Percentiles rank a stretch among this genome's conserved stretches.
phyloP scores from a whole-genome alignment of 306 rosid genomes.

The Geum urbanum region DNA sequence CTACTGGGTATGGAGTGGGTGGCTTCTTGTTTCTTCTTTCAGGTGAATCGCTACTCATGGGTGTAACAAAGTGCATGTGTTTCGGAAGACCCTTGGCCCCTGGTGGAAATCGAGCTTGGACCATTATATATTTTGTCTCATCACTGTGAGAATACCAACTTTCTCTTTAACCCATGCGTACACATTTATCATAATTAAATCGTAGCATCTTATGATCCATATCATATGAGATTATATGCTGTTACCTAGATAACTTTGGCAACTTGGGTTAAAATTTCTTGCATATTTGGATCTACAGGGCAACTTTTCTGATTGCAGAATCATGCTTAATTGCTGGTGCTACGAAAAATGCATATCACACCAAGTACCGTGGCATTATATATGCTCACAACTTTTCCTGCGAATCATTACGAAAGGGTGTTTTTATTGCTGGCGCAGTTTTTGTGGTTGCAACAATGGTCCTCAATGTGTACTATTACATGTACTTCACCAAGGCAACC shows the following conservation, averaged over 20 bases:
- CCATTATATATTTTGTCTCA: conserved; percentile 73
- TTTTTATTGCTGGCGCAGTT: conserved; percentile 78
- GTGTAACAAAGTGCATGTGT: conserved; percentile 89
- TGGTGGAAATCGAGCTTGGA: conserved; percentile 83
- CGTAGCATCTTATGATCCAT: neutral
- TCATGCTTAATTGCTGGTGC: conserved; percentile 92
- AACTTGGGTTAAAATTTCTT: neutral
- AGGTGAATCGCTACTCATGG: conserved; percentile 74
- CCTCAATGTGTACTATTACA: conserved; percentile 79
- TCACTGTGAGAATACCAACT: conserved; percentile 61
- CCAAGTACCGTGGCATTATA: conserved; percentile 69
- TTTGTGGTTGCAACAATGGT: conserved; percentile 86
- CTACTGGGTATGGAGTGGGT: conserved; percentile 89
- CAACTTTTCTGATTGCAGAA: conserved; percentile 76
- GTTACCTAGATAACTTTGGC: neutral
- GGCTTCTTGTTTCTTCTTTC: conserved; percentile 85
- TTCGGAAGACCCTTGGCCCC: conserved; percentile 83
- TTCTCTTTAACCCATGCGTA: neutral
- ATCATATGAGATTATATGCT: neutral
- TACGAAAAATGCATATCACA: conserved; percentile 84
- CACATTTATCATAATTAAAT: neutral
- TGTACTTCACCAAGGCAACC: conserved; percentile 89
- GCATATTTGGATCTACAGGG: conserved; percentile 35
- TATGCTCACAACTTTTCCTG: conserved; percentile 82
- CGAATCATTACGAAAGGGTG: conserved; percentile 80